These are phyloP conservation scores for Neurospora terricola DNA, from an alignment of 495 filamentous ascomycete species.

Conservation along the genomic window DNA sequence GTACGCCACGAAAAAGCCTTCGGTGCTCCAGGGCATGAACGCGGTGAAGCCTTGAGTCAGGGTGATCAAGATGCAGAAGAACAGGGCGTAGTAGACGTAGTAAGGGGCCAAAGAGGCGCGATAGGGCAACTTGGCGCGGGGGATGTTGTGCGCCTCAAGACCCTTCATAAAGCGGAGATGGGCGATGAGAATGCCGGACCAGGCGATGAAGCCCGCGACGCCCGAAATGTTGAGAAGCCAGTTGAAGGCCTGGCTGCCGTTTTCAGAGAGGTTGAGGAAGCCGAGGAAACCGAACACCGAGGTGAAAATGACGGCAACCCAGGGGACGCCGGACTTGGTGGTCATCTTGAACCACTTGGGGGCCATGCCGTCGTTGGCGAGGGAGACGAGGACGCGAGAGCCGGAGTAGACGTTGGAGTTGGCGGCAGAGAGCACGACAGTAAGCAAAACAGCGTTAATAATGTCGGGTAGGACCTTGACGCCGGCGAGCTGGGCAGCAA, in stretches of 20 bases:
- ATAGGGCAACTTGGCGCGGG: conserved; percentile 44
- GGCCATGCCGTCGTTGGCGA: conserved; percentile 52
- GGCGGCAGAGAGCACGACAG: conserved; percentile 45
- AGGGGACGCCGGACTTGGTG: conserved; percentile 33
- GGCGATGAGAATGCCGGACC: conserved; percentile 49
- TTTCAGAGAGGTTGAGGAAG: conserved; percentile 43
- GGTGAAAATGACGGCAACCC: conserved; percentile 29
- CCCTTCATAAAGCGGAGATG: conserved; percentile 54
- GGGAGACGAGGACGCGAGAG: conserved; percentile 53
- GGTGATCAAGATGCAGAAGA: conserved; percentile 55
- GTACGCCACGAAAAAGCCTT: conserved; percentile 52
- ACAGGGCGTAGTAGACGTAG: conserved; percentile 48
- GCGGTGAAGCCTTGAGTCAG: conserved; percentile 61
- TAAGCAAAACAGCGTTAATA: conserved; percentile 62
- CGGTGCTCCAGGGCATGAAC: conserved; percentile 52
- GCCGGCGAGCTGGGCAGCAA: conserved; percentile 55
- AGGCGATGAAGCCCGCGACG: conserved; percentile 60
- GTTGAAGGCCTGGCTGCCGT: conserved; percentile 45
- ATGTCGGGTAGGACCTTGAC: conserved; percentile 57
- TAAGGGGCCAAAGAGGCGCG: conserved; percentile 49
- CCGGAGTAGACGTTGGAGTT: conserved; percentile 52
- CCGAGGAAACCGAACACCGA: conserved; percentile 40
- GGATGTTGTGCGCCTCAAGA: conserved; percentile 46
- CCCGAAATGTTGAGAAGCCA: conserved; percentile 50
- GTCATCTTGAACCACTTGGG: conserved; percentile 37